A percentile compares a stretch with the other conserved stretches of the same genome.
phyloP scores from a whole-genome alignment of 352 stramenopile genomes.

The Phytophthora foliorum region DNA sequence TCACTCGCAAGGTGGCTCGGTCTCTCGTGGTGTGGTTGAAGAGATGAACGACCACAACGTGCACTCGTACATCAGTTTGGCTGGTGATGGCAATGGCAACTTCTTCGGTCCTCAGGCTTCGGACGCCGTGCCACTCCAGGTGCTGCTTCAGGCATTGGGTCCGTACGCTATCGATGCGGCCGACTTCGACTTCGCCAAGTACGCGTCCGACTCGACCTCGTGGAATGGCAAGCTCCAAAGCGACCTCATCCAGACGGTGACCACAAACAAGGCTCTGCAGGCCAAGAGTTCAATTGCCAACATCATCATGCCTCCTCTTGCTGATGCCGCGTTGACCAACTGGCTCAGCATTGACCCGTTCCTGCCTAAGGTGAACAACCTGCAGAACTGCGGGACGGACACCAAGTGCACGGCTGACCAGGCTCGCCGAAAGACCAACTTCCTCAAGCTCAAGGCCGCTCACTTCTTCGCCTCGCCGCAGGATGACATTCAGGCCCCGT shows the following conservation, averaged over 20 bases:
- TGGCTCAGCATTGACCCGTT: constrained; percentile 51
- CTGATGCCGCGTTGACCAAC: constrained; percentile 28
- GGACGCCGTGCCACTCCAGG: constrained; percentile 46
- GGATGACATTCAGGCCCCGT: constrained; percentile 51
- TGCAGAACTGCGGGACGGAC: constrained; percentile 22
- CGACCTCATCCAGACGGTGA: constrained; percentile 43
- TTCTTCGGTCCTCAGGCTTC: constrained; percentile 61
- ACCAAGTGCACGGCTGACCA: constrained; percentile 27
- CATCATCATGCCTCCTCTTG: constrained; percentile 38
- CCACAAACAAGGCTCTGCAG: constrained; percentile 35
- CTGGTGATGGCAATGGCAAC: constrained; percentile 59
- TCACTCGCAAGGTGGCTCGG: constrained; percentile 60
- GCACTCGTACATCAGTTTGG: constrained; percentile 59
- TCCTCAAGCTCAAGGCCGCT: constrained; percentile 47
- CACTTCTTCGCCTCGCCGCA: constrained; percentile 62
- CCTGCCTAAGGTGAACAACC: constrained; percentile 53
- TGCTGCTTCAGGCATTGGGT: constrained; percentile 47
- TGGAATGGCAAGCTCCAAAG: constrained; percentile 53
- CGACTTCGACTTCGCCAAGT: constrained; percentile 47
- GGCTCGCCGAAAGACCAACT: constrained; percentile 52
- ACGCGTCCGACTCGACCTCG: constrained; percentile 25
- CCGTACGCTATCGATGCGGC: constrained; percentile 42
- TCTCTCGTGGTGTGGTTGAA: constrained; percentile 62
- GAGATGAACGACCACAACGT: constrained; percentile 70
- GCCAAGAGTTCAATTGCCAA: constrained; percentile 46